phyloP scores from a whole-genome alignment of 805 yeast genomes.

The Kazachstania psychrophila region DNA sequence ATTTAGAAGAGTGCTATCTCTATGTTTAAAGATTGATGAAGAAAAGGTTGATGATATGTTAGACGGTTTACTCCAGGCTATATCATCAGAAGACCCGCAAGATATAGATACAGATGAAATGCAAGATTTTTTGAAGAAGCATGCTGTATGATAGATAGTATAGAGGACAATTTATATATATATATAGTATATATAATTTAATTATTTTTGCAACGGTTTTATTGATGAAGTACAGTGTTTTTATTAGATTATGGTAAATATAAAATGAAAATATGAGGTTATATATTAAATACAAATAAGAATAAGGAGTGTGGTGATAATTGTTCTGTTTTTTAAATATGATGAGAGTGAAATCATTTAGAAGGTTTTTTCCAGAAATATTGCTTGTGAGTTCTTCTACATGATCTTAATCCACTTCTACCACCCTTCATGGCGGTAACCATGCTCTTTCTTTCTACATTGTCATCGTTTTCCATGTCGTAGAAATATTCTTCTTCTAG shows the following conservation, averaged over 20 bases:
- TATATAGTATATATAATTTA: background rate
- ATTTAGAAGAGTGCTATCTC: slow-evolving; percentile 78
- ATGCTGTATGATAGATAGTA: slow-evolving; percentile 24
- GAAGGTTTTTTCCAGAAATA: slow-evolving; percentile 42
- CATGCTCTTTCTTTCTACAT: slow-evolving; percentile 54
- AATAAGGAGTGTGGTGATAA: background rate
- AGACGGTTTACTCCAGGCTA: slow-evolving; percentile 81
- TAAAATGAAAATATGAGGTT: background rate
- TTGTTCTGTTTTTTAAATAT: background rate
- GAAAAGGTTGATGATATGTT: slow-evolving; percentile 70
- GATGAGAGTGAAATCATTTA: slow-evolving; percentile 5
- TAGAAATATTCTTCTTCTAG: slow-evolving; percentile 92
- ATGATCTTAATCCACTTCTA: slow-evolving; percentile 69
- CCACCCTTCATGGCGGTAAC: slow-evolving; percentile 74
- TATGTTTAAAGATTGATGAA: slow-evolving; percentile 83
- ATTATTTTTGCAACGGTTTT: no score
- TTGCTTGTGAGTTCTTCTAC: slow-evolving; percentile 89
- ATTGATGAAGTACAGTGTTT: no score
- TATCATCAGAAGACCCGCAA: slow-evolving; percentile 69
- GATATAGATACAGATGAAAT: slow-evolving; percentile 47
- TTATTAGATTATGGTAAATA: background rate
- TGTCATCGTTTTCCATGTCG: slow-evolving; percentile 72
- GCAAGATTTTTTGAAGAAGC: slow-evolving; percentile 43
- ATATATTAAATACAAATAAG: background rate
- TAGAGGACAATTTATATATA: background rate